phyloP scores from a whole-genome alignment of 495 filamentous ascomycete species.

The Rusavskia elegans region DNA sequence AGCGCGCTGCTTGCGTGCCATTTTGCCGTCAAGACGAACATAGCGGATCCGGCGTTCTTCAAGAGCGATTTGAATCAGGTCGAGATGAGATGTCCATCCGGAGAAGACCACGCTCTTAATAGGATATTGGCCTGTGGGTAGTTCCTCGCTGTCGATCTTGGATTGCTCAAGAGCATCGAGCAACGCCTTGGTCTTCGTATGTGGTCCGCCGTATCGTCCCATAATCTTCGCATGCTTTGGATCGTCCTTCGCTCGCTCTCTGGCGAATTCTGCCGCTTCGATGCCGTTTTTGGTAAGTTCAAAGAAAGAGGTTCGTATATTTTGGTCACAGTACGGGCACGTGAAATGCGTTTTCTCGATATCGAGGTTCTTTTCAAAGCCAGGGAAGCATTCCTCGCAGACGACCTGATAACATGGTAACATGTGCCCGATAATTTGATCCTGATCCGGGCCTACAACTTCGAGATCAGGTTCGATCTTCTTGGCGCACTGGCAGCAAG shows the following conservation, averaged over 20 bases:
- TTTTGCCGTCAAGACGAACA: conserved; percentile 77
- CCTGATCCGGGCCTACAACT: conserved; percentile 36
- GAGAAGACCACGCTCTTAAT: conserved; percentile 90
- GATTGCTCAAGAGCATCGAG: conserved; percentile 46
- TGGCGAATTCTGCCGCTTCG: conserved; percentile 38
- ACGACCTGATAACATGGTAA: conserved; percentile 72
- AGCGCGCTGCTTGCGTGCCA: conserved; percentile 55
- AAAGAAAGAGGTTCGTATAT: conserved; percentile 41
- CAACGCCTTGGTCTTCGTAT: conserved; percentile 78
- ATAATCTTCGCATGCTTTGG: conserved; percentile 42
- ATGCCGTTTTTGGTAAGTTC: conserved; percentile 50
- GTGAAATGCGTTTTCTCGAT: conserved; percentile 24
- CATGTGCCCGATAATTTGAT: conserved; percentile 57
- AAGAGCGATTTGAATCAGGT: conserved; percentile 80
- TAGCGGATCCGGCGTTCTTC: conserved; percentile 47
- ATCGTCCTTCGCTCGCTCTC: conserved; percentile 26
- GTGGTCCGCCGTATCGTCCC: conserved; percentile 63
- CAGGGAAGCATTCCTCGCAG: conserved; percentile 54
- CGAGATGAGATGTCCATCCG: conserved; percentile 83
- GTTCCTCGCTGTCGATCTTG: conserved; percentile 38
- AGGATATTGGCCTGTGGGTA: conserved; percentile 43
- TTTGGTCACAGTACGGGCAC: conserved; percentile 53
- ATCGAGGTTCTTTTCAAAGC: conserved; percentile 24
- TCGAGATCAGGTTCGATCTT: conserved; percentile 37
- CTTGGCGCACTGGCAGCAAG: conserved; percentile 49